Base-by-base conservation (phyloP, 1,284 basidiomycete species). In the Rhodotorula sp. region DNA sequence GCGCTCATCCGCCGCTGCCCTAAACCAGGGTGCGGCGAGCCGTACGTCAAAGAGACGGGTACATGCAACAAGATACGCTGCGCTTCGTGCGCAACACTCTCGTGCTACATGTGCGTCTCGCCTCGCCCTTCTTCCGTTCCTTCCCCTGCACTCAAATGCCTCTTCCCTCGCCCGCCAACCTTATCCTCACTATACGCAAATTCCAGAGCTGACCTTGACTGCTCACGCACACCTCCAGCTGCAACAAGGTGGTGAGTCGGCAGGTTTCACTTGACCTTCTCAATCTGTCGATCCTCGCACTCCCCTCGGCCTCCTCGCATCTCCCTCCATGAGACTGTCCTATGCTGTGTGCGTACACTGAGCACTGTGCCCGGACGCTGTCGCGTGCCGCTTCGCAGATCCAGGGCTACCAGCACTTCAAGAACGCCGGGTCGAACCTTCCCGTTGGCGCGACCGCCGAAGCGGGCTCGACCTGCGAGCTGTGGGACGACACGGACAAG, bases 1-100 rank as follows among this genome's bases (percentile, higher is more conserved):
- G 75, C 74, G 2, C 46, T 77, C 3, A 76, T 77, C 25, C 67
- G 76, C 25, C 59, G 67, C 34, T 77, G 76, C n/a, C 76, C 76
- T 21, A 64, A 72, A 29, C 13, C 41, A 1, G 62, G 64, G 19
- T 77, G 76, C 60, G 63, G 54, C 13, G 72, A 76, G 54, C 64
- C 71, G 19, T 77, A 72, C 66, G 44, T 77, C 48, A 77, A 77
- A 50, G 75, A 76, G 25, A 32, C 46, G 21, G 70, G 36, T 4
- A 54, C 50, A 8, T 67, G 63, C 62, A 65, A 60, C 58, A 64
- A 69, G 66, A 74, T 77, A 41, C 37, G 27, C 12, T 76, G 75
- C 50, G 53, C 67, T 29, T 57, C 53, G 17, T 76, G 75, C 60
- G 32, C 54, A 2, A 74, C 75, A 0, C 22, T 74, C 1, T 70